Conservation (phyloP, 2,329 filamentous ascomycete genomes). For the Sordariomycetes sp. region DNA sequence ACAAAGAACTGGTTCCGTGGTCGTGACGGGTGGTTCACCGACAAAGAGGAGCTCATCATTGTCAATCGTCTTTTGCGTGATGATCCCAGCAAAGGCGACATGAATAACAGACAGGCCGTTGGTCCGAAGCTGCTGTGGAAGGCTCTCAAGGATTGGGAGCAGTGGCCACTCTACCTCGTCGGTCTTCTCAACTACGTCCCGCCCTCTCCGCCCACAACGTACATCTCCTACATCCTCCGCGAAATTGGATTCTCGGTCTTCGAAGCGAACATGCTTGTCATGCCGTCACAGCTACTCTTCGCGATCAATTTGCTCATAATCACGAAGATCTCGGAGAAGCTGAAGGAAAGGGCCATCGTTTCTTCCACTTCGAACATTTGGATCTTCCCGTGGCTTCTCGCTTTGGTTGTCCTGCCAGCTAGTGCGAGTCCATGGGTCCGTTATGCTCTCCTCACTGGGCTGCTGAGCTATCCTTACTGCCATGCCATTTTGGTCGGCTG, state of each 20-base stretch:
- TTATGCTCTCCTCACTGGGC: conserved; percentile 21
- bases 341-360: conserved; percentile 34
- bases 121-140: conserved; percentile 35
- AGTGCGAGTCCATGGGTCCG: conserved; percentile 14
- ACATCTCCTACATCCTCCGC: conserved; percentile 34
- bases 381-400: conserved; percentile 38
- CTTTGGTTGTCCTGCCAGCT: conserved; percentile 28
- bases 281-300: conserved; percentile 33
- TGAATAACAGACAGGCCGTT: conserved; percentile 45
- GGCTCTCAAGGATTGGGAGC: conserved; percentile 47
- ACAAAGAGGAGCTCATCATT: conserved; percentile 52
- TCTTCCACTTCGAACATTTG: conserved; percentile 37
- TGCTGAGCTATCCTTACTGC: conserved; percentile 29
- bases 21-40: conserved; percentile 51
- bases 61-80: conserved; percentile 52
- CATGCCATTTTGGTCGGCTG: conserved; percentile 42
- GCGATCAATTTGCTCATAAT: conserved; percentile 36
- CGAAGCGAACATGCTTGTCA: conserved; percentile 33
- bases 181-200: conserved; percentile 38
- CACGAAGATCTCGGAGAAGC: conserved; percentile 31
- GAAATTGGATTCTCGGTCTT: conserved; percentile 34
- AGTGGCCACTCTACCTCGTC: conserved; percentile 49
- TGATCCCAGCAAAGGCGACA: conserved; percentile 51
- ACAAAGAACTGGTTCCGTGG: conserved; percentile 49
- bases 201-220: conserved; percentile 28